Base-by-base conservation (phyloP, 352 stramenopile species). In the Lagenidium sp. region DNA sequence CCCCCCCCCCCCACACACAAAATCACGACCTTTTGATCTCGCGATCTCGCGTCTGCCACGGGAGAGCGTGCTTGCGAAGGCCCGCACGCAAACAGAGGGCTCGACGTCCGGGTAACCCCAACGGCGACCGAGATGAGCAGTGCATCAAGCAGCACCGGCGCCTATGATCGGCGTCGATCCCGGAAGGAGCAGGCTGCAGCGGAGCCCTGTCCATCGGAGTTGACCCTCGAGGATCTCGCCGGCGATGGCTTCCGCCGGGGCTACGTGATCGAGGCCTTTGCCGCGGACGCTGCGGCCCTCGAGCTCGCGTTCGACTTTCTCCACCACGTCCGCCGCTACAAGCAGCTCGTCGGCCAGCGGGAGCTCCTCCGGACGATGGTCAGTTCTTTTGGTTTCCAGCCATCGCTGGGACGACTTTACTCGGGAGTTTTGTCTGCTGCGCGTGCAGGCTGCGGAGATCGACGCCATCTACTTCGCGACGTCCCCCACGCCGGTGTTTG, bases 251-350 rank as follows among this genome's bases (percentile, higher is more conserved):
- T 75, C 50, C 70, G 70, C 29, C 68, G 63, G 29, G 55, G 69
- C 36, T 75, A 79, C 52, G 80, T 85, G 41, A 48, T 78, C 16
- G 55, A 63, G 45, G 70, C 69, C 41, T 83, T 85, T 43, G 44
- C 48, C n/a, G 57, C 57, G 35, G 70, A 86, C 55, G 52, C 52
- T n/a, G 58, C 69, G 23, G 54, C 68, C 23, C 53, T 86, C 26
- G 70, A 81, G 55, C 57, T 74, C 15, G 58, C 60, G 46, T 76
- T 86, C 46, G 49, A 57, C 52, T 81, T 83, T 39, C 60, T 86
- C 21, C 45, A 63, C 29, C 65, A 68, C 35, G 56, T 70, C 22
- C 73, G 70, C 35, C 61, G 68, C 47, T 86, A 71, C 57, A 82
- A 82, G 41, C 50, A 63, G 39, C 65, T 82, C 29, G 51, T 65